Evolutionary conservation across 1,139 yeast genomes (phyloP).

Genomic region (Trichomonascaceae sp.): DNA sequence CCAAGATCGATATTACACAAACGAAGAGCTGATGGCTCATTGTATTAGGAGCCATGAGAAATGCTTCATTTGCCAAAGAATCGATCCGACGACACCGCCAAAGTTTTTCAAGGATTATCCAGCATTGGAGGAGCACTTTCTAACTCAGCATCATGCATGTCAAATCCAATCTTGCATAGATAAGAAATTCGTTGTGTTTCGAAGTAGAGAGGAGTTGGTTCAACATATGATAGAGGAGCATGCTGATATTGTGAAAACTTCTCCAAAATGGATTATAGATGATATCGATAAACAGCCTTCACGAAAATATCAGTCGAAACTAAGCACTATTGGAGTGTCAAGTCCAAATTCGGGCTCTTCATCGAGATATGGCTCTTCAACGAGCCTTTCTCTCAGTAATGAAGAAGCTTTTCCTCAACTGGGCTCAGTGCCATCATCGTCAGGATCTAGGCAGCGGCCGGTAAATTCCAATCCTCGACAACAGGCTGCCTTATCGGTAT

Average conservation of each 20-base stretch:
- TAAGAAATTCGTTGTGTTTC: conserved; percentile 83
- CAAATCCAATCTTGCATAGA: conserved; percentile 78
- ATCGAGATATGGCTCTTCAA: conserved; percentile 17
- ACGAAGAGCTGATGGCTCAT: conserved; percentile 78
- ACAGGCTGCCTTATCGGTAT: conserved; percentile 18
- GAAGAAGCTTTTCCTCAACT: conserved; percentile 26
- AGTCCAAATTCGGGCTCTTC: conserved; percentile 14
- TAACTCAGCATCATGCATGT: conserved; percentile 68
- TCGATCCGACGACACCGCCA: conserved; percentile 52
- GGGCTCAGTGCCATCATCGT: conserved; percentile 14
- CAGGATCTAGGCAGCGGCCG: conserved; percentile 3
- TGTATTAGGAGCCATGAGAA: conserved; percentile 80
- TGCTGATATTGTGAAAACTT: conserved; percentile 43
- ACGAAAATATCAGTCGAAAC: conserved; percentile 56
- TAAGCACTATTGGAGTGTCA: conserved; percentile 43
- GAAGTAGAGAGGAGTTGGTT: conserved; percentile 76
- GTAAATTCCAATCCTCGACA: conserved; percentile 11
- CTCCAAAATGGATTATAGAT: conserved; percentile 25
- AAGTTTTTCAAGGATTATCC: conserved; percentile 78
- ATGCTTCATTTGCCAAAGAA: conserved; percentile 80
- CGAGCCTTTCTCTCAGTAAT: conserved; percentile 15
- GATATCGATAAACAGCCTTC: conserved; percentile 24
- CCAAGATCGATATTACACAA: conserved; percentile 71
- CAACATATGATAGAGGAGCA: conserved; percentile 88
- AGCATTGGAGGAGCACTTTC: conserved; percentile 67